Evolutionary conservation across 345 rosid genomes (phyloP).

Genomic region (Moringa oleifera): DNA sequence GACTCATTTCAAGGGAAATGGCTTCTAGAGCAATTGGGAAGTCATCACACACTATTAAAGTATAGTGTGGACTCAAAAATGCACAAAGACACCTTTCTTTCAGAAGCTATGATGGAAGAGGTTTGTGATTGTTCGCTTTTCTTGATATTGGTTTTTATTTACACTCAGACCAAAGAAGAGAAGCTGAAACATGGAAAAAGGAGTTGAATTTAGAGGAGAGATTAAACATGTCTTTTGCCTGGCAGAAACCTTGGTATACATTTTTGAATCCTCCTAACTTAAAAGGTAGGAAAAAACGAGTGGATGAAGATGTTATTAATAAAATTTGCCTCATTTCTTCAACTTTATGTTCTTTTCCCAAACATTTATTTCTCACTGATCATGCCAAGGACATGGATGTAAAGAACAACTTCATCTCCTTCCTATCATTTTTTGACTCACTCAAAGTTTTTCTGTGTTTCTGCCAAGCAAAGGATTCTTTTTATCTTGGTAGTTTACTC

Average conservation of each 20-base stretch:
- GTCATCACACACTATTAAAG: conserved; percentile 84
- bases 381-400: no score
- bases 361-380: no score
- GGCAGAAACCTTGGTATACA: not conserved
- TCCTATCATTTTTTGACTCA: no score
- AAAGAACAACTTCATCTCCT: no score
- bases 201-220: not conserved
- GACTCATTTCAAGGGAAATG: conserved; percentile 90
- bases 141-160: not conserved
- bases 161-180: not conserved
- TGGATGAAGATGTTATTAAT: no score
- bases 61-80: conserved; percentile 87
- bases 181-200: not conserved
- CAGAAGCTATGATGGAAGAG: conserved; percentile 99
- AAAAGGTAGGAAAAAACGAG: no score
- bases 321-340: no score
- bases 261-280: no score
- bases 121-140: conserved; percentile 28
- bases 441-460: no score
- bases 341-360: no score
- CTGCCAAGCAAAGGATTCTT: no score
- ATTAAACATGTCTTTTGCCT: not conserved
- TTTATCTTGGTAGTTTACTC: no score
- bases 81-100: conserved; percentile 79
- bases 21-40: conserved; percentile 86